phyloP scores from a whole-genome alignment of 805 yeast genomes.

The Saccharomycopsis javanensis region DNA sequence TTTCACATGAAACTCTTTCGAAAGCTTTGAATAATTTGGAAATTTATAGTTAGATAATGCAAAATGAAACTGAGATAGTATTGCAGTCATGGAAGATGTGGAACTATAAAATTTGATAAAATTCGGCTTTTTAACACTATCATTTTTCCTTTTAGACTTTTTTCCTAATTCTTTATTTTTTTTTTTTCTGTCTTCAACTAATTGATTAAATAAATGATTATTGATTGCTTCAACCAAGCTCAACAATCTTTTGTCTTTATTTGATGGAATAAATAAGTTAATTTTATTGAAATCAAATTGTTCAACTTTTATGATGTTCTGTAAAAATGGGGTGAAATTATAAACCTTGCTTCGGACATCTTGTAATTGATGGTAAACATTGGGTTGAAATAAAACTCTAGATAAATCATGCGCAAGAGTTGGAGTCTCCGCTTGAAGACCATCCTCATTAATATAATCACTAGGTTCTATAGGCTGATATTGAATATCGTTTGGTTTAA shows the following conservation, averaged over 20 bases:
- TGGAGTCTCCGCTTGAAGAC: constrained; percentile 30
- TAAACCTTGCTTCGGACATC: constrained; percentile 70
- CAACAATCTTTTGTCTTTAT: constrained; percentile 48
- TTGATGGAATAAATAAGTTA: constrained; percentile 52
- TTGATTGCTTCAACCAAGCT: constrained; percentile 33
- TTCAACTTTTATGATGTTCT: constrained; percentile 48
- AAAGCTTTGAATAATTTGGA: constrained; percentile 36
- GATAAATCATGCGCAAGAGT: constrained; percentile 55
- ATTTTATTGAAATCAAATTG: constrained; percentile 57
- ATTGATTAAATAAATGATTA: constrained; percentile 17
- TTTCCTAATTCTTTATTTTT: not conserved
- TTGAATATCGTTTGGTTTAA: not conserved
- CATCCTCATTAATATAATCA: not conserved
- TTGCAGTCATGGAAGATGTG: constrained; percentile 79
- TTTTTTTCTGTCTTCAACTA: not conserved
- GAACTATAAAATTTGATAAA: constrained; percentile 53
- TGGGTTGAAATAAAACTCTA: constrained; percentile 64
- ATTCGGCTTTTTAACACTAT: constrained; percentile 5
- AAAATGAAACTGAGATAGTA: constrained; percentile 65
- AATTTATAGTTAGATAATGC: constrained; percentile 54
- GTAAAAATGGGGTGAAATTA: constrained; percentile 56
- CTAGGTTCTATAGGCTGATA: constrained; percentile 10
- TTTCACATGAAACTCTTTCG: constrained; percentile 34
- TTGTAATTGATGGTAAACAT: constrained; percentile 61
- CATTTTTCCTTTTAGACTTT: not conserved